phyloP scores from a whole-genome alignment of 352 stramenopile genomes.

The Globisporangium iwayamae region DNA sequence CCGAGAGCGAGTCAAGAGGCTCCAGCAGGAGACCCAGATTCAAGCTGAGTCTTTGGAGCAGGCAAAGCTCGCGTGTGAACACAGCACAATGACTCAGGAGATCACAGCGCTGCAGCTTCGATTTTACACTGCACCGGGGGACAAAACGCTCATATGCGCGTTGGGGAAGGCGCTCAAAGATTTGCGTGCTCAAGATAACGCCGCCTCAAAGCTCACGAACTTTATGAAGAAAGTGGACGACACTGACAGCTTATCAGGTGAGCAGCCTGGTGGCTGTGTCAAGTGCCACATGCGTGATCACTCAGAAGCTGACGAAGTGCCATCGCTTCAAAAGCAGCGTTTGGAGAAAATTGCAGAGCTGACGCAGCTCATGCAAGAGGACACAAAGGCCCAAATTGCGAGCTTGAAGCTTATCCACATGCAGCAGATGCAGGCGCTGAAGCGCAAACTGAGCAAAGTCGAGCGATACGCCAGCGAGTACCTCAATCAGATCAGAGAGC shows the following conservation, averaged over 20 bases:
- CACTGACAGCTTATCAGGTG: not conserved
- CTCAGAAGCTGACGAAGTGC: not conserved
- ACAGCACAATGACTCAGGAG: conserved; percentile 37
- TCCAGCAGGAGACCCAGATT: conserved; percentile 18
- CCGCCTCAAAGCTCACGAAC: not conserved
- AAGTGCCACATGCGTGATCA: not conserved
- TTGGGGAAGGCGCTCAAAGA: conserved; percentile 48
- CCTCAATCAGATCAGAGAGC: conserved; percentile 20
- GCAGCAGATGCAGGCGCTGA: conserved; percentile 19
- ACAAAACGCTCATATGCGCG: conserved; percentile 46
- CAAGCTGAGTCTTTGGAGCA: conserved; percentile 18
- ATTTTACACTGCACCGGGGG: conserved; percentile 38
- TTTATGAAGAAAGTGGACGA: conserved; percentile 11
- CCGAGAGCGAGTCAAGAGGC: conserved; percentile 12
- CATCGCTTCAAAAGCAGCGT: conserved; percentile 17
- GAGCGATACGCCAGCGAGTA: conserved; percentile 22
- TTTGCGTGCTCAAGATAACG: conserved; percentile 30
- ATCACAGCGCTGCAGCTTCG: conserved; percentile 52
- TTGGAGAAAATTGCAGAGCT: conserved; percentile 23
- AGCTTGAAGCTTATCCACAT: conserved; percentile 20
- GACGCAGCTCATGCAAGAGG: conserved; percentile 24
- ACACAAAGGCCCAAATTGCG: conserved; percentile 22
- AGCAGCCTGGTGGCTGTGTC: not conserved
- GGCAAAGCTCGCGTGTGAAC: conserved; percentile 27
- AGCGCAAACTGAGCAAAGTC: conserved; percentile 18